These are phyloP conservation scores for Neonectria hederae DNA, from an alignment of 2,329 filamentous ascomycete species.

Conservation along the genomic window DNA sequence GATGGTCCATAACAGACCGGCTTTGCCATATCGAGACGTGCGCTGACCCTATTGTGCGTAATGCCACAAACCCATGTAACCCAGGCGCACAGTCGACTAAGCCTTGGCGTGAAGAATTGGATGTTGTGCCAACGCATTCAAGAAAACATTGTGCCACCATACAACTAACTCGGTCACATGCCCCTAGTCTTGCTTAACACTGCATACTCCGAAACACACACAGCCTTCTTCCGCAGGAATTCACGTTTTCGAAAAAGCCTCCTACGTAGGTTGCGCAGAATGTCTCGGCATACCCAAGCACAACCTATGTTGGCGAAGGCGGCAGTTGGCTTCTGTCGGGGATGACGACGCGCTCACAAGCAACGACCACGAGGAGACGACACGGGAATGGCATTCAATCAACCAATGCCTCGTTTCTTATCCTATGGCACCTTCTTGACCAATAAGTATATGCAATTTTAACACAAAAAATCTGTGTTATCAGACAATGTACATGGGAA, in stretches of 20 bases:
- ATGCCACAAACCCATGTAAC: neutral
- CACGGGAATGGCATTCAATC: neutral
- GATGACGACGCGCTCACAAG: neutral
- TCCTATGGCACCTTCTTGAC: neutral
- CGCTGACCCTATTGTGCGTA: neutral
- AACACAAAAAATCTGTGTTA: conserved; percentile 14
- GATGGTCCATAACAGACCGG: neutral
- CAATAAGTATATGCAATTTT: conserved; percentile 2
- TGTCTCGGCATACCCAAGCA: neutral
- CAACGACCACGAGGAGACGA: neutral
- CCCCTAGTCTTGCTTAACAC: neutral
- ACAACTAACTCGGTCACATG: conserved; percentile 5
- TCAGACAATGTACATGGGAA: conserved; percentile 16
- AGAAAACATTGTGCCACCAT: conserved; percentile 2
- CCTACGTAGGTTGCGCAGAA: conserved; percentile 3
- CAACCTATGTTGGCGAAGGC: neutral
- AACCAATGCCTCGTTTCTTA: neutral
- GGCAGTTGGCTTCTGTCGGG: neutral
- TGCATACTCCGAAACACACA: conserved; percentile 6
- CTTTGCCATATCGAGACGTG: neutral
- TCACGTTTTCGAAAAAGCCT: neutral
- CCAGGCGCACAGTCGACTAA: neutral
- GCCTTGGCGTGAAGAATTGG: neutral
- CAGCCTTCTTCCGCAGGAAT: neutral
- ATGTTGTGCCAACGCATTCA: conserved; percentile 5